These are phyloP conservation scores for Colletotrichum neosansevieriae DNA, from an alignment of 2,329 filamentous ascomycete genomes.

Conservation along the genomic window DNA sequence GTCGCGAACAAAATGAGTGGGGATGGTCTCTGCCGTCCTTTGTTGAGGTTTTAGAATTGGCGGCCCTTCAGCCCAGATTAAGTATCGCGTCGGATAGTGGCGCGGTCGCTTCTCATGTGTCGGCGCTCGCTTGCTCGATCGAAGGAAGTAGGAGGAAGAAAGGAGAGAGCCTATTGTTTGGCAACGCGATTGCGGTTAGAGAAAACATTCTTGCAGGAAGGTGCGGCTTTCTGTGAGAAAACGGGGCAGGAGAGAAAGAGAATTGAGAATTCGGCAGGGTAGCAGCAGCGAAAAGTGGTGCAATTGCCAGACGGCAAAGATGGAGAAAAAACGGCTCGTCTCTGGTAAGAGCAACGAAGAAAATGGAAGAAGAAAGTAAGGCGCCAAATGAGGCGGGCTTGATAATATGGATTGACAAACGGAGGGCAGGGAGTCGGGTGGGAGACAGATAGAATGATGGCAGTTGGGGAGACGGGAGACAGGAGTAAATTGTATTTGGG, in stretches of 20 bases:
- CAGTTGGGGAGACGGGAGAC: slow-evolving; percentile 10
- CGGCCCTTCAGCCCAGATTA: slow-evolving; percentile 36
- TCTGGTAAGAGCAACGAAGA: slow-evolving; percentile 16
- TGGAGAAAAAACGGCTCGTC: slow-evolving; percentile 30
- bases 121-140: slow-evolving; percentile 43
- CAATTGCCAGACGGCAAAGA: slow-evolving; percentile 37
- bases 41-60: slow-evolving; percentile 13
- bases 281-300: slow-evolving; percentile 36
- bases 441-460: slow-evolving; percentile 23
- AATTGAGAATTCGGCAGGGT: slow-evolving; percentile 35
- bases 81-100: slow-evolving; percentile 43
- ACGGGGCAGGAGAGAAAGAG: slow-evolving; percentile 35
- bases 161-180: slow-evolving; percentile 59
- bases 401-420: slow-evolving; percentile 34
- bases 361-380: slow-evolving; percentile 35
- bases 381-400: slow-evolving; percentile 30
- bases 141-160: slow-evolving; percentile 45
- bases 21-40: slow-evolving; percentile 3
- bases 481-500: slow-evolving; percentile 16
- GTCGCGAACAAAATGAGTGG: background rate
- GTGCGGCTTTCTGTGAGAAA: slow-evolving; percentile 40
- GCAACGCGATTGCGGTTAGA: slow-evolving; percentile 69
- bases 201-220: slow-evolving; percentile 55
- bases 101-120: slow-evolving; percentile 46
- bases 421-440: slow-evolving; percentile 32